Evolutionary conservation across 345 rosid species (phyloP), one percentile per base, ranked within the genome.

Genomic region (Zanthoxylum bungeanum): DNA sequence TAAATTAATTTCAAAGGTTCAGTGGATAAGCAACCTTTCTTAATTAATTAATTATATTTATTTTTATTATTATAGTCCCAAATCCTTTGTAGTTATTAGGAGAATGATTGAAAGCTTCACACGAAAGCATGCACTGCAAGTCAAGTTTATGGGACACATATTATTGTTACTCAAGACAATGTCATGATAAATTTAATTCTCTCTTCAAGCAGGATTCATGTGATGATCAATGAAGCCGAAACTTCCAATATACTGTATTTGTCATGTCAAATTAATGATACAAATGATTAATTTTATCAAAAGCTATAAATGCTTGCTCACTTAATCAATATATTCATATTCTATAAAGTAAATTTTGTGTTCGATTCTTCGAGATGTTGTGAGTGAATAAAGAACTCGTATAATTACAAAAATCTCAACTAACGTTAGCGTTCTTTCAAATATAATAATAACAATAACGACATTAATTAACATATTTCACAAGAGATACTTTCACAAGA

Each of bases 61-160:
- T 53, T 67, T n/a, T n/a, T n/a, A n/a, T n/a, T 67, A 51, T 34
- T 67, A 6, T 16, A 67, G 9, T 67, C 71, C 49, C n/a, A 52
- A 22, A 67, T 51, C 21, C 60, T 7, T 17, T 8, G 36, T 67
- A 47, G 49, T 46, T 7, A 52, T 9, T 36, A 25, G 51, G 62
- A 68, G 61, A 68, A 25, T 53, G 61, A 53, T 53, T 53, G 71
- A 68, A 53, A 53, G 44, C 24, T 68, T 53, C 50, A 53, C 71
- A 53, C 25, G 34, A 14, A 53, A 52, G 52, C 50, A 37, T 36
- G 71, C 62, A 53, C 10, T 52, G 36, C 28, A 4, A 51, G 71
- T 53, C 71, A 68, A 68, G 60, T 57, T 37, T 24, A 61, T 36
- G 71, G 71, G 71, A 37, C 50, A 36, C 50, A 24, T 58, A 7